These are phyloP conservation scores for Stemphylium vesicarium DNA, from an alignment of 2,329 filamentous ascomycete genomes.

Conservation along the genomic window DNA sequence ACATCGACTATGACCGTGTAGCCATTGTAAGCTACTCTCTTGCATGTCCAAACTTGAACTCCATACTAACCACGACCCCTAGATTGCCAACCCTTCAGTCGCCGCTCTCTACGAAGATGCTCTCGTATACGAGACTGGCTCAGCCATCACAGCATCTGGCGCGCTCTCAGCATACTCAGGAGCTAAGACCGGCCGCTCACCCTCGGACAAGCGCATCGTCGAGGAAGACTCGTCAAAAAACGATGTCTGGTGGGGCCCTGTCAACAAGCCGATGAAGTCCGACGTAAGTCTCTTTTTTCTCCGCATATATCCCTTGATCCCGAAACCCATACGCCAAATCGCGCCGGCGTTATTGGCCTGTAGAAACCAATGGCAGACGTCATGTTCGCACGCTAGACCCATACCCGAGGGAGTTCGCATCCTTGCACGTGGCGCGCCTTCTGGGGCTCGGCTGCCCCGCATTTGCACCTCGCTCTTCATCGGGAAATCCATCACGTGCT, in stretches of 20 bases:
- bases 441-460: constrained; percentile 45
- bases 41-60: background rate
- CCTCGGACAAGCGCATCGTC: constrained; percentile 96
- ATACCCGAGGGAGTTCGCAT: constrained; percentile 41
- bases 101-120: constrained; percentile 98
- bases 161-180: constrained; percentile 97
- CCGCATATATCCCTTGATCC: constrained; percentile 18
- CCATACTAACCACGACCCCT: constrained; percentile 22
- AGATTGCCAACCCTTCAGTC: constrained; percentile 90
- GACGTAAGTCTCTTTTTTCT: constrained; percentile 70
- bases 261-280: constrained; percentile 98
- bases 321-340: constrained; percentile 13
- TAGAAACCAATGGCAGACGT: constrained; percentile 41
- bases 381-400: constrained; percentile 36
- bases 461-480: constrained; percentile 34
- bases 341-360: constrained; percentile 27
- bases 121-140: constrained; percentile 95
- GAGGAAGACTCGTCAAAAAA: constrained; percentile 88
- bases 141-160: constrained; percentile 94
- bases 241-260: constrained; percentile 97
- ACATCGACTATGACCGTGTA: constrained; percentile 99
- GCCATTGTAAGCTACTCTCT: constrained; percentile 75
- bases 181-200: constrained; percentile 96
- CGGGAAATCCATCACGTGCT: constrained; percentile 34
- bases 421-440: constrained; percentile 35